Evolutionary conservation across 2,329 filamentous ascomycete genomes (phyloP), one percentile per base, ranked within the genome.

Genomic region (Pseudogymnoascus sp.): DNA sequence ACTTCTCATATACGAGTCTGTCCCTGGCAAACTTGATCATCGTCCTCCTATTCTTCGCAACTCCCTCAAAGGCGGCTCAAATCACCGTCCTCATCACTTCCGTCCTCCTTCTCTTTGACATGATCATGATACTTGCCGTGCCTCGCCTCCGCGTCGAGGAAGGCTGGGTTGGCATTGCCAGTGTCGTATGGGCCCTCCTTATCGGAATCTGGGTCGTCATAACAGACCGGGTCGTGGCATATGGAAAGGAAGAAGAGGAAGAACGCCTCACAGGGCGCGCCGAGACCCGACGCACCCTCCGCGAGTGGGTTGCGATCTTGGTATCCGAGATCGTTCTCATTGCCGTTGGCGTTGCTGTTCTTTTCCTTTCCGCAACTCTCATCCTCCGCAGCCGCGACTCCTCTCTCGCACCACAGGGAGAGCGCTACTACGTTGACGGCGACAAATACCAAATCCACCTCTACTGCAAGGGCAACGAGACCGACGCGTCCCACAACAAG

Each of bases 161-260:
- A 74, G 88, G 90, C 33, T 95, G 92, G 87, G 87, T 94, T 0
- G 94, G 94, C n/a, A 88, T 94, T 61, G 85, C 84, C 8, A 94
- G 89, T 42, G 88, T 93, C 2, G 76, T 90, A 13, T 97, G 89
- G 92, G 89, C 90, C 15, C 79, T 91, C 2, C 66, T 94, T 52
- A 90, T 96, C 72, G 83, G 88, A 36, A 73, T 89, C 2, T 97
- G 91, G 85, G 88, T 88, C 25, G 79, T 97, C 18, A 69, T 87
- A 7, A 89, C 88, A 6, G 93, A 96, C 71, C 82, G 88, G 58
- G 86, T 89, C 4, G 94, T 99, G 7, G 83, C 88, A 69, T 96
- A 91, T 88, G 94, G 93, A 62, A 97, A 97, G 75, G 81, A 80
- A 1, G 91, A 97, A 69, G 94, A 97, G 73, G 94, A 99, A 72